Evolutionary conservation across 305 asterid species (phyloP).

Genomic region (Caryopteris hybrid): DNA sequence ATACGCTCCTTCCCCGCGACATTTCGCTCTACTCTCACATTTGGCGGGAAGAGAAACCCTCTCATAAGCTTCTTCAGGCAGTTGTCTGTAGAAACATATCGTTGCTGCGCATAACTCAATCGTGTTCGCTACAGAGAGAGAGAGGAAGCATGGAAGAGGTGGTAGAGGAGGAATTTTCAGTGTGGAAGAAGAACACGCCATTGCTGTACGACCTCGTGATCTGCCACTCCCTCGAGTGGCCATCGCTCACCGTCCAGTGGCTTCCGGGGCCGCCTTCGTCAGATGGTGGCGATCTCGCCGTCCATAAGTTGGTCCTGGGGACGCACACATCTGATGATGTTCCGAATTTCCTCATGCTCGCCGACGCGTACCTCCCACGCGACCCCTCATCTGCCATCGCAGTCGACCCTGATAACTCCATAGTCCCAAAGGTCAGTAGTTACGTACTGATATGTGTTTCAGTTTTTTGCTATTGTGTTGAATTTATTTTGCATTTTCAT

Average conservation of each 20-base stretch:
- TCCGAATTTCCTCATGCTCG: slow-evolving; percentile 79
- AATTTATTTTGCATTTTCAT: neutral
- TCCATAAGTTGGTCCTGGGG: slow-evolving; percentile 70
- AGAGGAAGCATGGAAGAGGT: slow-evolving; percentile 37
- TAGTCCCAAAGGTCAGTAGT: slow-evolving; percentile 54
- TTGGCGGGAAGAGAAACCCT: slow-evolving; percentile 54
- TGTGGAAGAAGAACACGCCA: slow-evolving; percentile 95
- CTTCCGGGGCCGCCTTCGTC: slow-evolving; percentile 50
- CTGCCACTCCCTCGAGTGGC: slow-evolving; percentile 93
- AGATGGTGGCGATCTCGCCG: slow-evolving; percentile 40
- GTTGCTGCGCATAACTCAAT: slow-evolving; percentile 3
- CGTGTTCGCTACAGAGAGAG: slow-evolving; percentile 13
- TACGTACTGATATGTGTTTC: neutral
- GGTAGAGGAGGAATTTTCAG: slow-evolving; percentile 82
- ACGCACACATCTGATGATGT: slow-evolving; percentile 78
- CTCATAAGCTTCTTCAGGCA: slow-evolving; percentile 8
- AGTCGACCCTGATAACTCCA: slow-evolving; percentile 35
- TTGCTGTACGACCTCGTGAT: slow-evolving; percentile 78
- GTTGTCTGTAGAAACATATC: neutral
- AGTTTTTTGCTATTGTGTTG: neutral
- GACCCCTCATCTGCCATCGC: slow-evolving; percentile 44
- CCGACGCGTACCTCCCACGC: slow-evolving; percentile 67
- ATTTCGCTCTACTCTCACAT: slow-evolving; percentile 4
- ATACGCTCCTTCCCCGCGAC: neutral
- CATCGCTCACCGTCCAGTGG: slow-evolving; percentile 97